phyloP scores from a whole-genome alignment of 2,329 filamentous ascomycete genomes.

The Chrysosporium keratinophilum region DNA sequence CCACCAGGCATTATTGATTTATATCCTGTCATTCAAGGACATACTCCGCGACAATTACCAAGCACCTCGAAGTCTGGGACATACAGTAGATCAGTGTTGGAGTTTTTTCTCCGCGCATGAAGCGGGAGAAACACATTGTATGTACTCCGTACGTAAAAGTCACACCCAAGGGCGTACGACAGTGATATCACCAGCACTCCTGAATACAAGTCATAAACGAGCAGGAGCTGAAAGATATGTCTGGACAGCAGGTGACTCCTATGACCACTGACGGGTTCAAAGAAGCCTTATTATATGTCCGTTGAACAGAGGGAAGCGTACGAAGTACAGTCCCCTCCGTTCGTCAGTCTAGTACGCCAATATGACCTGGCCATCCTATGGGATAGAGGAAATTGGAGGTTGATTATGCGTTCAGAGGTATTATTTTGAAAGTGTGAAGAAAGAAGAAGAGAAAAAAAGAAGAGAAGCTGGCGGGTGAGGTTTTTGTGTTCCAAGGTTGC shows the following conservation, averaged over 20 bases:
- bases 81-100: too few species aligned
- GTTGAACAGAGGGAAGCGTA: constrained; percentile 11
- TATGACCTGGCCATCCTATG: constrained; percentile 40
- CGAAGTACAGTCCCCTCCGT: constrained; percentile 4
- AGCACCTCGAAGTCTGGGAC: too few species aligned
- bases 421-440: constrained; percentile 31
- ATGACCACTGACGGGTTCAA: constrained; percentile 23
- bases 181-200: too few species aligned
- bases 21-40: too few species aligned
- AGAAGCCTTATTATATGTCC: constrained; percentile 26
- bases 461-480: not conserved
- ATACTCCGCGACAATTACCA: too few species aligned
- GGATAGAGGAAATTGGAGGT: constrained; percentile 33
- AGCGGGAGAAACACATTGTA: too few species aligned
- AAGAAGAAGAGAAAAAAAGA: constrained; percentile 12
- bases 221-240: constrained; percentile 22
- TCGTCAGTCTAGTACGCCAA: constrained; percentile 38
- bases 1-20: too few species aligned
- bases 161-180: too few species aligned
- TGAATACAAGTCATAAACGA: not conserved
- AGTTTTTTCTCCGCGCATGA: too few species aligned
- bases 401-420: constrained; percentile 40
- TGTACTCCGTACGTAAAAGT: too few species aligned
- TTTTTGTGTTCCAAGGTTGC: not conserved
- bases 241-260: constrained; percentile 31